Percentiles rank a stretch among this genome's conserved stretches.
phyloP scores from a whole-genome alignment of 164 flowering plant genomes.

The Akebia trifoliata region DNA sequence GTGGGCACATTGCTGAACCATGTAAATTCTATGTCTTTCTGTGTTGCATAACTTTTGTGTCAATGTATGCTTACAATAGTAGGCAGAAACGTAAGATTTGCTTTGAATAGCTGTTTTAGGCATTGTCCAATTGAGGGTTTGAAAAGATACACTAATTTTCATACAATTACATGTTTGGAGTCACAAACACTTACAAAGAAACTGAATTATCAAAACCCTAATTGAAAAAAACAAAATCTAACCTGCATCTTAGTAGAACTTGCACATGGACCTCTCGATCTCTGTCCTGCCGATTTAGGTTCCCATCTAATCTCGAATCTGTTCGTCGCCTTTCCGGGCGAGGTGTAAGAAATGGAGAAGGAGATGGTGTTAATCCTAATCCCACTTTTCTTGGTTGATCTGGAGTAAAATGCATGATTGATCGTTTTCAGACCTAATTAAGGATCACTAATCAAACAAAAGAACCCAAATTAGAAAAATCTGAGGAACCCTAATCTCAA shows the following conservation, averaged over 20 bases:
- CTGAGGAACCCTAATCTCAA: constrained; percentile 1
- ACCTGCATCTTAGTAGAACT: constrained; percentile 90
- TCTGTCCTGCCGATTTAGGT: constrained; percentile 35
- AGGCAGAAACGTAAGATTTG: background rate
- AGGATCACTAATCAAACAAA: background rate
- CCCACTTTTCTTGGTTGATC: constrained; percentile 51
- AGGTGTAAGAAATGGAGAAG: constrained; percentile 68
- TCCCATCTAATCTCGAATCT: constrained; percentile 49
- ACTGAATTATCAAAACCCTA: background rate
- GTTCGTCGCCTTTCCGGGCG: constrained; percentile 58
- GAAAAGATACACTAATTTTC: background rate
- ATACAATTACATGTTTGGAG: too few relatives aligned
- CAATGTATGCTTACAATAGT: too few relatives aligned
- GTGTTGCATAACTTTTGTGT: too few relatives aligned
- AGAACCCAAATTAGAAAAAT: background rate
- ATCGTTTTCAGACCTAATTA: background rate
- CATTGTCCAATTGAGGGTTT: background rate
- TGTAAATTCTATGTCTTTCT: too few relatives aligned
- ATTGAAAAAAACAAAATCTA: background rate
- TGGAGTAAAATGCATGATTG: constrained; percentile 55
- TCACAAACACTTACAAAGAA: background rate
- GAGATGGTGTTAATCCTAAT: constrained; percentile 46
- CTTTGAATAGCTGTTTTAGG: background rate
- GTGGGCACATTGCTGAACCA: too few relatives aligned
- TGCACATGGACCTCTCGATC: constrained; percentile 80